phyloP scores from a whole-genome alignment of 306 rosid genomes.

The cucumber (Cucumis sativus) region Cucumber_9930_V3 NC_026656.2:20135001-20135500 shows the following conservation, averaged over 20 bases:
- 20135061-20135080: not conserved
- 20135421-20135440: not conserved
- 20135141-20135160: too few relatives aligned
- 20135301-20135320: not conserved
- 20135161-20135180: slow-evolving; percentile 2
- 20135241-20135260: not conserved
- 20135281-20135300: not conserved
- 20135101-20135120: not conserved
- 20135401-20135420: not conserved
- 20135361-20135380: not conserved
- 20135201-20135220: too few relatives aligned
- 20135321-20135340: not conserved
- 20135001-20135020: not conserved
- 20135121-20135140: too few relatives aligned
- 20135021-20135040: not conserved
- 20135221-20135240: not conserved
- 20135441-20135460: not conserved
- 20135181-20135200: not conserved
- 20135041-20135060: not conserved
- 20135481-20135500: slow-evolving; percentile 23
- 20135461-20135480: slow-evolving; percentile 25
- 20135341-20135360: too few relatives aligned
- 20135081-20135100: not conserved
- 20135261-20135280: not conserved
- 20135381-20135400: not conserved